A percentile compares a stretch with the other conserved stretches of the same genome.
phyloP scores from a whole-genome alignment of 2,329 filamentous ascomycete genomes.

The Simplicillium aogashimaense region DNA sequence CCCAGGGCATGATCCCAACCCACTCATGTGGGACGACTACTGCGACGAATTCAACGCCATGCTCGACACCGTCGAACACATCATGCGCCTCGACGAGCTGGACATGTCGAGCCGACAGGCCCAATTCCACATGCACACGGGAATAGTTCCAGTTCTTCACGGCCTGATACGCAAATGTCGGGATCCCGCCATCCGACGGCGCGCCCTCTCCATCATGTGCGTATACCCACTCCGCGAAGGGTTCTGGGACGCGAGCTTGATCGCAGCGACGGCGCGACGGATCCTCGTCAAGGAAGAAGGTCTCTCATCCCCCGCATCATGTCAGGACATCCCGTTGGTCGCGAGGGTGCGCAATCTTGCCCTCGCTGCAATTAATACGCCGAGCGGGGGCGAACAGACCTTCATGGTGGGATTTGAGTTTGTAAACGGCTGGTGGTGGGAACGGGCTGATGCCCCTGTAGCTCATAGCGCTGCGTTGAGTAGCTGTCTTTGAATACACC shows the following conservation, averaged over 20 bases:
- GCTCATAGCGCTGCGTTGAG: too few species aligned
- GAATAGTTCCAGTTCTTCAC: slow-evolving; percentile 2
- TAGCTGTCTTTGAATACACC: too few species aligned
- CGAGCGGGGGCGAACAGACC: neutral
- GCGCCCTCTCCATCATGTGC: slow-evolving; percentile 1
- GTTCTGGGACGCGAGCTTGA: slow-evolving; percentile 4
- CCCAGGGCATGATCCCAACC: slow-evolving; percentile 1
- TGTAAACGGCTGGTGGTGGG: slow-evolving; percentile 2
- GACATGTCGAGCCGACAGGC: neutral
- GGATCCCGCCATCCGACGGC: slow-evolving; percentile 1
- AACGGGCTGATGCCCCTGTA: neutral
- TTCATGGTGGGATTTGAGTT: slow-evolving; percentile 4
- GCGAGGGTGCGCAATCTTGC: slow-evolving; percentile 2
- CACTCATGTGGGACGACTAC: slow-evolving; percentile 4
- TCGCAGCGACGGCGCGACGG: neutral
- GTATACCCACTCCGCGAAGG: slow-evolving; percentile 3
- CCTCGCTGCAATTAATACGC: neutral
- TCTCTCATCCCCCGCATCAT: neutral
- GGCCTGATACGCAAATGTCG: slow-evolving; percentile 4
- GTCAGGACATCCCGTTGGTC: slow-evolving; percentile 4
- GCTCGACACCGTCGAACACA: slow-evolving; percentile 3
- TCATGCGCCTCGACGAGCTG: slow-evolving; percentile 1
- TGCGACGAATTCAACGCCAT: slow-evolving; percentile 3
- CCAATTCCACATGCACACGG: slow-evolving; percentile 6
- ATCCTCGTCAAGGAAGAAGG: slow-evolving; percentile 3